A percentile compares a stretch with the other conserved stretches of the same genome.
Evolutionary conservation across 1,284 basidiomycete genomes (phyloP).

Genomic region (Cryptococcus sp.): DNA sequence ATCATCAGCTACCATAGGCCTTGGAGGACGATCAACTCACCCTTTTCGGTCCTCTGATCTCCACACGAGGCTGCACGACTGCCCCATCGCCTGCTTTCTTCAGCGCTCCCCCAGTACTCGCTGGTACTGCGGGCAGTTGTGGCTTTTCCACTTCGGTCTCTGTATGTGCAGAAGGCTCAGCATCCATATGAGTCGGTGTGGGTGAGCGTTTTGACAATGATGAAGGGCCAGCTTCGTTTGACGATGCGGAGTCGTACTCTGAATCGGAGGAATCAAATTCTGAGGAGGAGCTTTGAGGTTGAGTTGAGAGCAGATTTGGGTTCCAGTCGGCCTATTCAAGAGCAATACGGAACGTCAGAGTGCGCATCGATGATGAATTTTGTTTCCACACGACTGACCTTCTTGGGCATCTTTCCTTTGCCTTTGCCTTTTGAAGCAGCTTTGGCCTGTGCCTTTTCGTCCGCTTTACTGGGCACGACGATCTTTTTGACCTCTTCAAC

Average conservation of each 20-base stretch:
- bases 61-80: slow-evolving; percentile 35
- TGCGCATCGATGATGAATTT: background rate
- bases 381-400: slow-evolving; percentile 26
- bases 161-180: background rate
- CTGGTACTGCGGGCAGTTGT: slow-evolving; percentile 1
- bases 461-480: slow-evolving; percentile 40
- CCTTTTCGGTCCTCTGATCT: slow-evolving; percentile 25
- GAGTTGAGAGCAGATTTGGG: slow-evolving; percentile 37
- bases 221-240: slow-evolving; percentile 21
- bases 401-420: slow-evolving; percentile 31
- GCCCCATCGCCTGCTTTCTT: slow-evolving; percentile 33
- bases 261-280: slow-evolving; percentile 54
- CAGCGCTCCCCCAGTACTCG: slow-evolving; percentile 27
- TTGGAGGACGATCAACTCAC: slow-evolving; percentile 11
- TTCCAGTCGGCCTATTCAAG: slow-evolving; percentile 42
- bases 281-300: slow-evolving; percentile 35
- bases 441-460: slow-evolving; percentile 22
- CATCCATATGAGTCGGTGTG: background rate
- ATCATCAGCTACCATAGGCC: background rate
- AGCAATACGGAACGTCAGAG: background rate
- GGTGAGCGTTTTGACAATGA: background rate
- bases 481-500: slow-evolving; percentile 56
- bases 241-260: slow-evolving; percentile 34
- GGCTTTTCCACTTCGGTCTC: background rate
- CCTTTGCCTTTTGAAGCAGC: slow-evolving; percentile 22